A percentile compares a stretch with the other conserved stretches of the same genome.
phyloP scores from a whole-genome alignment of 1,284 basidiomycete genomes.

The Ganoderma multipileum region DNA sequence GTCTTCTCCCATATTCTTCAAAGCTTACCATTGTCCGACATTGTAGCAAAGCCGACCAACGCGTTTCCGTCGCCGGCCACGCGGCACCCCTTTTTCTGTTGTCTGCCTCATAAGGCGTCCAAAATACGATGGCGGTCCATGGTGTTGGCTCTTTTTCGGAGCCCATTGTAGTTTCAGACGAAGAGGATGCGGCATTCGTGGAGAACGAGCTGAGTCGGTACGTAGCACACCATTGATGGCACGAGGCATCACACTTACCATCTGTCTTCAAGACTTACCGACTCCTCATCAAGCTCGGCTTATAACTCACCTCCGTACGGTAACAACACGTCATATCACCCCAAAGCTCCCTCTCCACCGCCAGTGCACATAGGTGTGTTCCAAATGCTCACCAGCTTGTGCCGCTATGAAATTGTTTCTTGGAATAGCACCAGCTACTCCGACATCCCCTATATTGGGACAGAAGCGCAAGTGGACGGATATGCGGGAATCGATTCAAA shows the following conservation, averaged over 20 bases:
- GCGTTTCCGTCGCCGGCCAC: not conserved
- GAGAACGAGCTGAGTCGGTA: constrained; percentile 36
- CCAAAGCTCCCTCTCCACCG: not conserved
- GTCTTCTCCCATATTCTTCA: not conserved
- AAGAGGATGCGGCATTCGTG: constrained; percentile 45
- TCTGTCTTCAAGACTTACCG: constrained; percentile 14
- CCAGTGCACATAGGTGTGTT: not conserved
- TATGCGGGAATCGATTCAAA: constrained; percentile 12
- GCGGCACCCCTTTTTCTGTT: not conserved
- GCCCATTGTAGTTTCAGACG: constrained; percentile 51
- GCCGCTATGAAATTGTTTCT: not conserved
- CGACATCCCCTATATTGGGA: constrained; percentile 10
- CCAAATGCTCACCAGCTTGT: not conserved
- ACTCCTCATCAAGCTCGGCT: constrained; percentile 20
- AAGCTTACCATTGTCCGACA: not conserved
- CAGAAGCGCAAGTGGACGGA: constrained; percentile 34
- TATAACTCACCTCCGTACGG: constrained; percentile 13
- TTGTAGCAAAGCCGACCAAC: not conserved
- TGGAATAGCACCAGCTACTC: not conserved
- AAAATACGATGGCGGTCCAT: constrained; percentile 25
- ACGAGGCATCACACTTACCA: not conserved
- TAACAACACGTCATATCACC: not conserved
- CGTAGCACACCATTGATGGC: not conserved
- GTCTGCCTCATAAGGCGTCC: not conserved
- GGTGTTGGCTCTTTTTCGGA: constrained; percentile 41